A percentile compares a stretch with the other conserved stretches of the same genome.
These are phyloP conservation scores for Limnomonas spitsbergensis DNA, from an alignment of 139 green algal species.

Conservation along the genomic window DNA sequence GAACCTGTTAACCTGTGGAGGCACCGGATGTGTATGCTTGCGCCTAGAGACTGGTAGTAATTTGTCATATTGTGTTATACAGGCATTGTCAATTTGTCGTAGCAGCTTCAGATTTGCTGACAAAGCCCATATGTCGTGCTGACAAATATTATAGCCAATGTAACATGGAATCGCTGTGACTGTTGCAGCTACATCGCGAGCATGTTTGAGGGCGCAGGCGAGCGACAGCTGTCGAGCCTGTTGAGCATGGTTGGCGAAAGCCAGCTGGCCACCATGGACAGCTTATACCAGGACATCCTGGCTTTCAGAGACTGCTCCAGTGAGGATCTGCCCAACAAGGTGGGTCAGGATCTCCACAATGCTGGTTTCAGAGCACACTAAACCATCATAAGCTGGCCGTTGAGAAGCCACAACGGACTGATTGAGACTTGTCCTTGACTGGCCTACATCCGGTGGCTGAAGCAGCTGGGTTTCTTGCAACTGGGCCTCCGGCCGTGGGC, in stretches of 20 bases:
- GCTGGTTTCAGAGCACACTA: too few relatives aligned
- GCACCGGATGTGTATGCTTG: too few relatives aligned
- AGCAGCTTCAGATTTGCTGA: too few relatives aligned
- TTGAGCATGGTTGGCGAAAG: background rate
- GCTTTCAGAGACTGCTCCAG: background rate
- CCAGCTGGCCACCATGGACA: background rate
- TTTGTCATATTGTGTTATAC: too few relatives aligned
- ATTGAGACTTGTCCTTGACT: too few relatives aligned
- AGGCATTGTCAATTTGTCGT: too few relatives aligned
- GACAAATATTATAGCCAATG: background rate
- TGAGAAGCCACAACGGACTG: too few relatives aligned
- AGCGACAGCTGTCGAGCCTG: background rate
- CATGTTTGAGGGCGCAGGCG: background rate
- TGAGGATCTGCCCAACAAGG: background rate
- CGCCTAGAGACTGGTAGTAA: too few relatives aligned
- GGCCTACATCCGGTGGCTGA: too few relatives aligned
- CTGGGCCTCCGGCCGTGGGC: background rate
- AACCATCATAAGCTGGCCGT: too few relatives aligned
- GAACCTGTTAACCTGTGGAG: too few relatives aligned
- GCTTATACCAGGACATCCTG: background rate
- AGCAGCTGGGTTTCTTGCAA: background rate
- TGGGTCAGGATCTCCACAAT: background rate
- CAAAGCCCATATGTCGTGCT: too few relatives aligned
- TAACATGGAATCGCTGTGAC: background rate
- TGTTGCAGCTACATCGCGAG: background rate